Evolutionary conservation across 2,329 filamentous ascomycete genomes (phyloP), one percentile per base, ranked within the genome.

Genomic region (Penicillium sp.): DNA sequence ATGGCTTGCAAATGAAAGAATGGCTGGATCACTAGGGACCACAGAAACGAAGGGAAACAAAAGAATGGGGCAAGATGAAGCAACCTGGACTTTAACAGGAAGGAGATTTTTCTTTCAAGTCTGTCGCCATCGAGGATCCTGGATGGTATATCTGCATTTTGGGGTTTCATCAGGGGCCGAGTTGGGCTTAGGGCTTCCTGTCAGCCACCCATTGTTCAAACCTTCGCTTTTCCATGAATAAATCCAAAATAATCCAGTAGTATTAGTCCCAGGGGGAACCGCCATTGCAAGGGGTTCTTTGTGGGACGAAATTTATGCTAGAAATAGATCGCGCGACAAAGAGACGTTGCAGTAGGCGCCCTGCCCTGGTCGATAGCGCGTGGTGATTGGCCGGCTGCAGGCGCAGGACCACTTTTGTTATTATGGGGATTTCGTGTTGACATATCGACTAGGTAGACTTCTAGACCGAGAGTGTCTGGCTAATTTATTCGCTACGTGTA

Each of bases 241-340:
- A 51, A 6, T 23, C 31, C 3, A 10, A 29, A 44, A 29, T 33
- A 13, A 10, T 16, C 15, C 15, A 41, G 6, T 21, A 19, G 11
- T 29, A 16, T 29, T 21, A 50, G 19, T 19, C 23, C 31, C 19
- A 25, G 27, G 21, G 11, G 34, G 29, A 51, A 39, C 38, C 43
- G 49, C 36, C 36, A 53, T 55, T 52, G n/a, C 39, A 27, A 61
- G 53, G 50, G 53, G 60, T 23, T 51, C 48, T 52, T 51, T 48
- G 58, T 58, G 60, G 40, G 50, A 62, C 57, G 11, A 15, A 39
- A 25, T 46, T 39, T 27, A 53, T 21, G 44, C 45, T 50, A 46
- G 47, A 60, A 60, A 58, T 58, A 60, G 58, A 55, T 54, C 29
- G 47, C 47, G 36, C 54, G 57, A 56, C 55, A 54, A 58, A 60